These are phyloP conservation scores for Tolypocladium tropicale DNA, from an alignment of 2,329 filamentous ascomycete species.

Conservation along the genomic window DNA sequence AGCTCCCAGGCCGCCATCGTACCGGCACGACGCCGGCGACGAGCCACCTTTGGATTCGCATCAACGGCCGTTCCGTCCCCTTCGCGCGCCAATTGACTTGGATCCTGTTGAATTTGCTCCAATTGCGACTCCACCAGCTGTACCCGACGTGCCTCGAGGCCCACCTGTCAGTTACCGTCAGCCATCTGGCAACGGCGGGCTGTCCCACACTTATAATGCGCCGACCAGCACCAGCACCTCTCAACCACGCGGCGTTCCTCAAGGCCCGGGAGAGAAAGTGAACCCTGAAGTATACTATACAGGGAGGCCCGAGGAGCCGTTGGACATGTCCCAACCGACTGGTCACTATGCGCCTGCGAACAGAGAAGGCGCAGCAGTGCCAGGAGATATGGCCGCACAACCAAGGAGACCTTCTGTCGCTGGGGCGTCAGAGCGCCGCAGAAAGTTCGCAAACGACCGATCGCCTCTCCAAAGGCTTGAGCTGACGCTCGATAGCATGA, in stretches of 20 bases:
- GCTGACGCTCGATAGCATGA: constrained; percentile 81
- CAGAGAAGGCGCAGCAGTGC: constrained; percentile 10
- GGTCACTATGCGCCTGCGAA: constrained; percentile 11
- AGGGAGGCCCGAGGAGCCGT: constrained; percentile 5
- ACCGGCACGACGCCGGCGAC: constrained; percentile 34
- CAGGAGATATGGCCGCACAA: constrained; percentile 14
- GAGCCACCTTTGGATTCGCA: constrained; percentile 25
- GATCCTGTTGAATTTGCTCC: constrained; percentile 23
- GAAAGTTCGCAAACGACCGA: constrained; percentile 65
- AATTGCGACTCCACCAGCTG: constrained; percentile 33
- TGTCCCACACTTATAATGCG: constrained; percentile 13
- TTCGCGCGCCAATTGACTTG: constrained; percentile 20
- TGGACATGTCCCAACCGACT: constrained; percentile 4
- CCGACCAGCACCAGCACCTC: constrained; percentile 5
- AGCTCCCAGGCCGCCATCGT: constrained; percentile 49
- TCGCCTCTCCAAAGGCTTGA: constrained; percentile 93
- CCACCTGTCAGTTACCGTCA: constrained; percentile 48
- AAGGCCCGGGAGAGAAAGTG: constrained; percentile 12
- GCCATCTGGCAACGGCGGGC: constrained; percentile 24
- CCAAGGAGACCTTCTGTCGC: constrained; percentile 26
- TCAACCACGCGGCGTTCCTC: constrained; percentile 2
- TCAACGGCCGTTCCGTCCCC: constrained; percentile 3
- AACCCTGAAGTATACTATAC: constrained; percentile 14
- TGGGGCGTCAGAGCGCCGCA: constrained; percentile 33
- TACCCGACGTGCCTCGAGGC: constrained; percentile 50